phyloP scores from a whole-genome alignment of 345 rosid species.

The Lenwebbia sp. region DNA sequence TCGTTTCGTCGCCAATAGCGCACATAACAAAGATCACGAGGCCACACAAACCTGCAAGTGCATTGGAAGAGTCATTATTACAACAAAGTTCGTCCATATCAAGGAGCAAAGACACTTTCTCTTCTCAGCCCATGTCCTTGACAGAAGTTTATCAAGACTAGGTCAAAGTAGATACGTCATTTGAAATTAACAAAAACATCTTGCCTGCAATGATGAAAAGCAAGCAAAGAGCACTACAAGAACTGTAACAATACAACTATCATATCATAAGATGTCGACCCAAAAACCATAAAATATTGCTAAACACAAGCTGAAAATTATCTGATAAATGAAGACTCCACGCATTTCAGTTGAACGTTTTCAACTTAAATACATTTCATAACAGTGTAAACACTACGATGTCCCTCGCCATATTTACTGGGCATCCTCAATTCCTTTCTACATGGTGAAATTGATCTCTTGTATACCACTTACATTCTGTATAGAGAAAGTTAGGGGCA shows the following conservation, averaged over 20 bases:
- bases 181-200: neutral
- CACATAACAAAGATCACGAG: conserved; percentile 98
- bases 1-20: conserved; percentile 99
- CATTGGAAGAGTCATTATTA: neutral
- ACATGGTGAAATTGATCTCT: neutral
- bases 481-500: neutral
- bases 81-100: neutral
- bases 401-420: neutral
- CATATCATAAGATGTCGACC: neutral
- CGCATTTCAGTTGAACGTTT: neutral
- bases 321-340: neutral
- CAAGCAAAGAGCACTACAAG: neutral
- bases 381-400: neutral
- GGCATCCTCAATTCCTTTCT: neutral
- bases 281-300: neutral
- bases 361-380: neutral
- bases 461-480: neutral
- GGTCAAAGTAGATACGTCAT: neutral
- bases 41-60: conserved; percentile 85
- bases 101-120: neutral
- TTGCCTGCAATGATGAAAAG: neutral
- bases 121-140: neutral
- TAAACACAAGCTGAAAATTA: neutral
- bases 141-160: neutral
- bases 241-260: neutral